Evolutionary conservation across 2,329 filamentous ascomycete species (phyloP).

Genomic region (Botrytis tulipae): DNA sequence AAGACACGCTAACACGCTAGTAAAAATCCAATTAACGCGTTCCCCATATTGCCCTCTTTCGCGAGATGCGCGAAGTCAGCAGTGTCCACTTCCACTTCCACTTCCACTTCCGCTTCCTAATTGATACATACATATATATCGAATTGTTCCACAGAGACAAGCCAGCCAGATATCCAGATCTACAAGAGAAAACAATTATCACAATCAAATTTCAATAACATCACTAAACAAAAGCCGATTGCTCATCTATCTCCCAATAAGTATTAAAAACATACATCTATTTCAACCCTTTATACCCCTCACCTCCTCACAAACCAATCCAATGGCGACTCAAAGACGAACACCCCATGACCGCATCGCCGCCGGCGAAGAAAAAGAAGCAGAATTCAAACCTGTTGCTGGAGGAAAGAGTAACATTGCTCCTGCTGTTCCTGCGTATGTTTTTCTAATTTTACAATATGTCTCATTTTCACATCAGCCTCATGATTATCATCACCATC

Average conservation of each 20-base stretch:
- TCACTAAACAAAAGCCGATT: not conserved
- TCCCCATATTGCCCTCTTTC: conserved; percentile 2
- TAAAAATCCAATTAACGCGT: conserved; percentile 17
- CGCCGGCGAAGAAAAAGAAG: conserved; percentile 58
- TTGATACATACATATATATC: not conserved
- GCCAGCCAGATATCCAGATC: not conserved
- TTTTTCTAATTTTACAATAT: not conserved
- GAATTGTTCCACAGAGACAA: not conserved
- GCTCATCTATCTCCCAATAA: not conserved
- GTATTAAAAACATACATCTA: conserved; percentile 7
- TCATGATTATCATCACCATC: not conserved
- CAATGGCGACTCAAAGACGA: conserved; percentile 70
- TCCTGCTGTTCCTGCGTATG: conserved; percentile 77
- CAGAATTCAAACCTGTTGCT: conserved; percentile 44
- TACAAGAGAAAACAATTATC: not conserved
- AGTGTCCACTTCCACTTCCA: not conserved
- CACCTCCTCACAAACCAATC: conserved; percentile 28
- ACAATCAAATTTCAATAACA: not conserved
- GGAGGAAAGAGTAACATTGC: conserved; percentile 66
- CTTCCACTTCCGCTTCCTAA: not conserved
- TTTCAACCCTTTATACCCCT: not conserved
- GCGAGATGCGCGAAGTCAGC: conserved; percentile 23
- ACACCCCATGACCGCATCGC: conserved; percentile 42
- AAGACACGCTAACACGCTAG: conserved; percentile 10
- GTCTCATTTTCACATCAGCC: not conserved